phyloP scores from a whole-genome alignment of 1,284 basidiomycete species.

The Xerocomus nothofagi region DNA sequence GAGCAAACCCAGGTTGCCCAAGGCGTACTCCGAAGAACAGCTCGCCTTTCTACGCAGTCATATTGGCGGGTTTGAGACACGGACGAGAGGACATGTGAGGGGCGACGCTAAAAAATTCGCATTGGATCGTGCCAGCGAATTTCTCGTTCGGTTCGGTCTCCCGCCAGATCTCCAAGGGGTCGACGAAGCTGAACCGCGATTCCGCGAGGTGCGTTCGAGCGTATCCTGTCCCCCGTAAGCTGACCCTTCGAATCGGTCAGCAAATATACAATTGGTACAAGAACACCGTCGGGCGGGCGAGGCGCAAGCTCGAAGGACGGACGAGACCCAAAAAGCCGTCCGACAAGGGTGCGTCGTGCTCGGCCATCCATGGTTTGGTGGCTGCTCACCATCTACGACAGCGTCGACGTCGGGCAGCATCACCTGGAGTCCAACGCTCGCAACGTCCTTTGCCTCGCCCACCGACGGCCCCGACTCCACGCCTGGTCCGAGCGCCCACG shows the following conservation, averaged over 20 bases:
- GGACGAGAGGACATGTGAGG: slow-evolving; percentile 47
- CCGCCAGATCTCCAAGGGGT: slow-evolving; percentile 50
- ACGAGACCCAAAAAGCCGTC: slow-evolving; percentile 46
- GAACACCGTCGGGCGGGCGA: slow-evolving; percentile 57
- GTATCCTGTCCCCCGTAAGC: not conserved
- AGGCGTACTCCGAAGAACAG: slow-evolving; percentile 51
- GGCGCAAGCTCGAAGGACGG: slow-evolving; percentile 53
- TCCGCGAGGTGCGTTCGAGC: slow-evolving; percentile 48
- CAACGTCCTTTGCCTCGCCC: slow-evolving; percentile 26
- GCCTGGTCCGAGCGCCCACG: slow-evolving; percentile 13
- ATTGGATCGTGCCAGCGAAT: slow-evolving; percentile 56
- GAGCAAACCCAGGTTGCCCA: slow-evolving; percentile 56
- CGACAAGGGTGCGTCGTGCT: slow-evolving; percentile 42
- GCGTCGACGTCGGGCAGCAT: slow-evolving; percentile 17
- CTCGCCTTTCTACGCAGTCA: slow-evolving; percentile 53
- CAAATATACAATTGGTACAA: slow-evolving; percentile 72
- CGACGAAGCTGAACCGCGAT: slow-evolving; percentile 54
- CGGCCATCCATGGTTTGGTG: not conserved
- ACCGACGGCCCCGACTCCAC: slow-evolving; percentile 10
- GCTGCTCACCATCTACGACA: slow-evolving; percentile 2
- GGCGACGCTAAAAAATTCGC: slow-evolving; percentile 66
- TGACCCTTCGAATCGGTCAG: slow-evolving; percentile 35
- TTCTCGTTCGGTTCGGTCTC: slow-evolving; percentile 54
- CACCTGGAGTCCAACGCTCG: slow-evolving; percentile 36
- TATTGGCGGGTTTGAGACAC: slow-evolving; percentile 50